Evolutionary conservation across 1,284 basidiomycete species (phyloP).

Genomic region (Pulchroboletus neoregius): DNA sequence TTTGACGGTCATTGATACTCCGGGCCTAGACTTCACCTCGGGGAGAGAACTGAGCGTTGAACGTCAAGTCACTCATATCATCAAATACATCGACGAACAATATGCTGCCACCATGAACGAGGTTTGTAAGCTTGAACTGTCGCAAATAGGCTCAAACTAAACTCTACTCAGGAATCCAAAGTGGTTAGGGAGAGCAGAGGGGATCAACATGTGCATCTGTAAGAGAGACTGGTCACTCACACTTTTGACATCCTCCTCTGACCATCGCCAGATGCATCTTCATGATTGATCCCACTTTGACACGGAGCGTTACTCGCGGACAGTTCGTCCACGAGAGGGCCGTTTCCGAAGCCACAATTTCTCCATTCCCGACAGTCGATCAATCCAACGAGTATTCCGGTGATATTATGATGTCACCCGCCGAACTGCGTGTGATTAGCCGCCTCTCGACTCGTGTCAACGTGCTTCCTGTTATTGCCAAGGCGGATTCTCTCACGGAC

Average conservation of each 20-base stretch:
- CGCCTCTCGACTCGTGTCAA: constrained; percentile 68
- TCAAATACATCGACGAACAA: constrained; percentile 72
- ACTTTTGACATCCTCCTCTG: constrained; percentile 16
- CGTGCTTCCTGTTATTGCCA: constrained; percentile 73
- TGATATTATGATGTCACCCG: constrained; percentile 60
- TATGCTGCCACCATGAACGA: constrained; percentile 82
- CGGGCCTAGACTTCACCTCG: constrained; percentile 68
- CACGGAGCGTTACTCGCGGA: constrained; percentile 45
- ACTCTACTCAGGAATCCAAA: constrained; percentile 65
- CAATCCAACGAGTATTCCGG: constrained; percentile 47
- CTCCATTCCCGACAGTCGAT: constrained; percentile 37
- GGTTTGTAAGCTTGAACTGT: constrained; percentile 40
- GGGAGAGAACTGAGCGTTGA: constrained; percentile 73
- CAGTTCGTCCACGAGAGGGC: constrained; percentile 48
- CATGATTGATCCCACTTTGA: constrained; percentile 73
- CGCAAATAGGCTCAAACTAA: constrained; percentile 1
- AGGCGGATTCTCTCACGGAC: constrained; percentile 74
- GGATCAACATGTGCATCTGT: constrained; percentile 83
- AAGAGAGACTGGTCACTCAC: constrained; percentile 30
- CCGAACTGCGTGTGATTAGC: constrained; percentile 73
- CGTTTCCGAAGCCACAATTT: constrained; percentile 58
- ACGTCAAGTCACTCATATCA: constrained; percentile 62
- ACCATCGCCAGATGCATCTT: constrained; percentile 62
- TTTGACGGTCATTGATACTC: constrained; percentile 77
- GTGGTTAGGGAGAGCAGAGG: constrained; percentile 78